Evolutionary conservation across 2,329 filamentous ascomycete species (phyloP), one percentile per base, ranked within the genome.

Genomic region (Didymella lethalis): DNA sequence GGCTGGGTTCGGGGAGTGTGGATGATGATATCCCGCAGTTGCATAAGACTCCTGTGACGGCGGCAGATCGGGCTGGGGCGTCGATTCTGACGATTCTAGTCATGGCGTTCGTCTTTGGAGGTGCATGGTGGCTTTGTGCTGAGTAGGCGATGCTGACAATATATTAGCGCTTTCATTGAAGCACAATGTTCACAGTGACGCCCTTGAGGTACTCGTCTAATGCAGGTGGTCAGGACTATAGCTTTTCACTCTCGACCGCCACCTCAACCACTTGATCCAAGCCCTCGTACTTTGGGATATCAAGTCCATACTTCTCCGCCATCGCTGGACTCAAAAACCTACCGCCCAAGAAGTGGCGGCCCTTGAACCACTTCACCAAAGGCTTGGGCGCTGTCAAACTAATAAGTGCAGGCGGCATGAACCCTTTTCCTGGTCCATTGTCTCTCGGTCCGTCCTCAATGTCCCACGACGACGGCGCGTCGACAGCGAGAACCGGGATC

Each of bases 301-400:
- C 90, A 62, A 99, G 84, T 46, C 87, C 86, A 79, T 96, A 99
- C 79, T 95, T 97, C 68, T 90, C 85, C 32, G 92, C 90, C 69
- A 97, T 88, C 50, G 84, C 83, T 52, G 87, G 86, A 20, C 90
- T 87, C 71, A 99, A 84, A 72, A 99, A 99, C 59, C 91, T 90
- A 2, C 95, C 95, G 7, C 95, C 95, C 54, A 99, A 78, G 72
- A 98, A 99, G 81, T 99, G 95, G 46, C 91, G 86, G 1, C 94
- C 95, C 63, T 82, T 87, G 77, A 97, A 99, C 75, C 88, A 87
- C 76, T 89, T 90, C 7, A 92, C 90, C 61, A 97, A 81, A 7
- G 94, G 94, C 79, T 99, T 99, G 3, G 95, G 93, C 10, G 95
- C 95, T 47, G 94, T 97, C 72, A 99, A 81, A 74, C 92, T 96